These are phyloP conservation scores for Vairimorpha ceranae DNA, from an alignment of 371 early-diverging fungal genomes.

Conservation along the genomic window DNA sequence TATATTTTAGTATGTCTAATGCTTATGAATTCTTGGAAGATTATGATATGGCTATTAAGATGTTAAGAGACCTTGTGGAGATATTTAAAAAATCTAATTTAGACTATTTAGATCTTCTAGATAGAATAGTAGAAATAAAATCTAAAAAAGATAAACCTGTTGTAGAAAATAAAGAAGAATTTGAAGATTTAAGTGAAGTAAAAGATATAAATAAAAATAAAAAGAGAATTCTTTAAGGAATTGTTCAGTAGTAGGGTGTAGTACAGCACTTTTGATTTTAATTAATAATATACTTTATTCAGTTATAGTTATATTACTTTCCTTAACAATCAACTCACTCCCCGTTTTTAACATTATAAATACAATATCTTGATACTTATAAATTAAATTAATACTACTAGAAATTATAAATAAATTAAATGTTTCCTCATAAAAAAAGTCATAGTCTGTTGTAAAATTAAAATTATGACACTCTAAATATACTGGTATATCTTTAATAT, in stretches of 20 bases:
- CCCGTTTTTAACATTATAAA: neutral
- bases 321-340: no score
- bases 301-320: no score
- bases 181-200: conserved; percentile 7
- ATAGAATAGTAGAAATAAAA: conserved; percentile 17
- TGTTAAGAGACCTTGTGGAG: conserved; percentile 5
- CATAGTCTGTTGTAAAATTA: neutral
- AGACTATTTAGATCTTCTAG: neutral
- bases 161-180: conserved; percentile 8
- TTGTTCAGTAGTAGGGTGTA: no score
- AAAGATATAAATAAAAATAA: conserved; percentile 1
- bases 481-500: neutral
- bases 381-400: neutral
- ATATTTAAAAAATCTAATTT: conserved; percentile 6
- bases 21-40: conserved; percentile 39
- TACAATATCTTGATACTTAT: neutral
- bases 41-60: conserved; percentile 8
- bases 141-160: conserved; percentile 1
- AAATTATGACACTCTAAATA: neutral
- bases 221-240: neutral
- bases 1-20: conserved; percentile 21
- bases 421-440: neutral
- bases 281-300: no score
- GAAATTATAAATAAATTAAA: neutral
- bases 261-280: no score